Evolutionary conservation across 371 early-diverging fungal species (phyloP), one percentile per base, ranked within the genome.

Genomic region (Ordospora pajunii): DNA sequence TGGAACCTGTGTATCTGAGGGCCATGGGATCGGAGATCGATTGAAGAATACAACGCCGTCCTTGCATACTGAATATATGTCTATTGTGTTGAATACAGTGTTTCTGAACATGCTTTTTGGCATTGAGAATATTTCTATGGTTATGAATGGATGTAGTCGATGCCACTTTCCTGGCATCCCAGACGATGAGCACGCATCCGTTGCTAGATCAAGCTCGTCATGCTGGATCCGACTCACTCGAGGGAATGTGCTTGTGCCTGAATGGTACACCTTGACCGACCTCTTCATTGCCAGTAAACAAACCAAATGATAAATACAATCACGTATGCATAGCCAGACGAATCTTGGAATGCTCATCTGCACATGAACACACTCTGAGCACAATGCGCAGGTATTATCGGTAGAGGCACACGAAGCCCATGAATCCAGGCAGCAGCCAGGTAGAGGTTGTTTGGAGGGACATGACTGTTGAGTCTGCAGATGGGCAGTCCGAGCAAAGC

Each of bases 361-460:
- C 32, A 32, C 32, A 32, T 1, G 32, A 40, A 40, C 1, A 27
- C 6, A 6, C 17, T 58, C 25, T 25, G 3, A 6, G 25, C 10
- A 14, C 1, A 10, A 14, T 14, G 32, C 25, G 27, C 21, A 12
- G 32, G 8, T 53, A 23, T 25, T 53, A 53, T 58, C 40, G 40
- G 40, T 12, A 10, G 37, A 2, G 27, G 6, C 12, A 12, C 32
- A 27, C 19, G 11, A 4, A 6, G 40, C 58, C 58, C 58, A 58
- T 58, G 58, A 40, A 58, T 37, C 32, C 25, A 10, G 37, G 12
- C 12, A 19, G n/a, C 14, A 19, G 11, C 11, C 25, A 62, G 6
- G 40, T 54, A 43, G 63, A 71, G 17, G 32, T 71, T 46, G 46
- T 54, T 6, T 71, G 72, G 72, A 71, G 49, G 9, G 46, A 62